Evolutionary conservation across 2,329 filamentous ascomycete genomes (phyloP).

Genomic region (Triangularia setosa): DNA sequence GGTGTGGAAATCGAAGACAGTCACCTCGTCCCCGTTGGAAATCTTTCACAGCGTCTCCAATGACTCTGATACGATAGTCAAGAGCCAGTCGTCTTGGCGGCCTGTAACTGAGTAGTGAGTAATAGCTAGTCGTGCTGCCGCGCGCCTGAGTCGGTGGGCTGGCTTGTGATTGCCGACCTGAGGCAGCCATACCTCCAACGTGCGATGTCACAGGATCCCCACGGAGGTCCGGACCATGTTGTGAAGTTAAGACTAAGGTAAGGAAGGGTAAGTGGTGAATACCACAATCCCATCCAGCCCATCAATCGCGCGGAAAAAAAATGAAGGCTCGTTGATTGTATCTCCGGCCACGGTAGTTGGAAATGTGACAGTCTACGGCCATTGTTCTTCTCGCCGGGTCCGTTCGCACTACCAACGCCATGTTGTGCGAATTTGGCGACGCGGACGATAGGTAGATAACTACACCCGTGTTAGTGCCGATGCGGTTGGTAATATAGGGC

Average conservation of each 20-base stretch:
- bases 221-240: conserved; percentile 14
- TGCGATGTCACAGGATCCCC: conserved; percentile 7
- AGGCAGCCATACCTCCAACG: neutral
- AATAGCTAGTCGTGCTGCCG: conserved; percentile 1
- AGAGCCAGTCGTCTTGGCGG: neutral
- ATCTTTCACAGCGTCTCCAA: too few relatives aligned
- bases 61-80: neutral
- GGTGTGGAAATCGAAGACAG: too few relatives aligned
- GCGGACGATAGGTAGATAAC: neutral
- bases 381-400: neutral
- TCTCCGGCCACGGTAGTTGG: neutral
- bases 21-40: too few relatives aligned
- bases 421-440: neutral
- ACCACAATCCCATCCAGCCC: neutral
- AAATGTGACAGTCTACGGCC: neutral
- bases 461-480: neutral
- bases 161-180: conserved; percentile 5
- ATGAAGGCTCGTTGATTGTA: neutral
- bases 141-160: neutral
- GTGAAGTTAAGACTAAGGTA: neutral
- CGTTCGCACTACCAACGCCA: neutral
- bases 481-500: neutral
- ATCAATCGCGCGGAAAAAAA: neutral
- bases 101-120: too few relatives aligned
- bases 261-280: neutral